phyloP scores from a whole-genome alignment of 108 stramenopile genomes.

The Cyclotella cryptica region DNA sequence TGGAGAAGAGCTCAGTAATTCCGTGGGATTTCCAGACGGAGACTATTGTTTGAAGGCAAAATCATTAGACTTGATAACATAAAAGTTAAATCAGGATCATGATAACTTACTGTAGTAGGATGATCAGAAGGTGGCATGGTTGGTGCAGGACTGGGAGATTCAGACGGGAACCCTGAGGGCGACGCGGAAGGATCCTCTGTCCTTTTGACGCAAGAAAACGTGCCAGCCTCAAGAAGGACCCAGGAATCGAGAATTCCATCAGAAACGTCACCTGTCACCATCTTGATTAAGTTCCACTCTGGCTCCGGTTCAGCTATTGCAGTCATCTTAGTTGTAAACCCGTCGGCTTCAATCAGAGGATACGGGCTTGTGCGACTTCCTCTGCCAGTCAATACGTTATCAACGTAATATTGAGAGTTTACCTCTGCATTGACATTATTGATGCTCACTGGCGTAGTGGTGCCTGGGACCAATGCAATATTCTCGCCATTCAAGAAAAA shows the following conservation, averaged over 20 bases:
- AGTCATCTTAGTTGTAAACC: constrained; percentile 37
- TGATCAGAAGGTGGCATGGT: neutral
- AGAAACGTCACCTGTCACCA: constrained; percentile 27
- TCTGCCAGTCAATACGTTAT: constrained; percentile 17
- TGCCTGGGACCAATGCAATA: constrained; percentile 39
- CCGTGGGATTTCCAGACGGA: neutral
- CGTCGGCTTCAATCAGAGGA: constrained; percentile 34
- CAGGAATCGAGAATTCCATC: constrained; percentile 40
- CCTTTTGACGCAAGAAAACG: constrained; percentile 29
- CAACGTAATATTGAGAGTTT: constrained; percentile 31
- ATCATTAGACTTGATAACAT: neutral
- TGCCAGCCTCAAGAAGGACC: constrained; percentile 41
- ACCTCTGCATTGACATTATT: constrained; percentile 41
- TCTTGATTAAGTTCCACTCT: constrained; percentile 38
- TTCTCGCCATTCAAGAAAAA: constrained; percentile 50
- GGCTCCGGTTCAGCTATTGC: constrained; percentile 21
- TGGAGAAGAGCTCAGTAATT: neutral
- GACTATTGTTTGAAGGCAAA: neutral
- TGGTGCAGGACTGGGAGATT: neutral
- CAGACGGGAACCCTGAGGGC: neutral
- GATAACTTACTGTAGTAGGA: neutral
- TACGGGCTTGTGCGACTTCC: constrained; percentile 19
- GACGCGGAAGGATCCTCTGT: neutral
- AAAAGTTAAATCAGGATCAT: too few relatives aligned
- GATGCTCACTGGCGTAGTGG: constrained; percentile 27